phyloP scores from a whole-genome alignment of 2,329 filamentous ascomycete species.

The Uncinocarpus reesii region DNA sequence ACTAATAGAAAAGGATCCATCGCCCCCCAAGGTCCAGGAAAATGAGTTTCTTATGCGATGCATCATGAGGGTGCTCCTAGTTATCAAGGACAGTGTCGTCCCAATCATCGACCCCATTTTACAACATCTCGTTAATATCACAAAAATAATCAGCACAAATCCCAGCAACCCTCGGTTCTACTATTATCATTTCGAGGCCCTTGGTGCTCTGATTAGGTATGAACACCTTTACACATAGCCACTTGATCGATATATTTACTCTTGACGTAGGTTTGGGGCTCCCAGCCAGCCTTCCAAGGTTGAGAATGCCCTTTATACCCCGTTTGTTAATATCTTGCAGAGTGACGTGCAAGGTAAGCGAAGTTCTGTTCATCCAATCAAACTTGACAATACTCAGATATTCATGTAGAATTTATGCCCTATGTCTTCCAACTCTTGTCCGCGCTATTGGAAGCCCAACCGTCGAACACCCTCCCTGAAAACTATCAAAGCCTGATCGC shows the following conservation, averaged over 20 bases:
- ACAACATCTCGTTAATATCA: conserved; percentile 76
- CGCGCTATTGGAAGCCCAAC: conserved; percentile 77
- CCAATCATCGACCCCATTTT: conserved; percentile 69
- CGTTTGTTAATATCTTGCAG: conserved; percentile 69
- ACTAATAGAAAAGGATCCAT: conserved; percentile 73
- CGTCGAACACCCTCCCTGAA: conserved; percentile 62
- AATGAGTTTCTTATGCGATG: conserved; percentile 99
- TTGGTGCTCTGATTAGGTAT: conserved; percentile 73
- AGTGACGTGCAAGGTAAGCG: conserved; percentile 66
- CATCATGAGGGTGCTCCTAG: conserved; percentile 92
- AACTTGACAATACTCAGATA: conserved; percentile 19
- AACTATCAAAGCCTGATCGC: conserved; percentile 71
- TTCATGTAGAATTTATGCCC: conserved; percentile 67
- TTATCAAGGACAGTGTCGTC: conserved; percentile 72
- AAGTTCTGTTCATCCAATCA: conserved; percentile 18
- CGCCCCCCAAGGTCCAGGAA: conserved; percentile 89
- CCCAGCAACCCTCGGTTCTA: conserved; percentile 97
- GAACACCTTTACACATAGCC: neutral
- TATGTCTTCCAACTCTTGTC: conserved; percentile 95
- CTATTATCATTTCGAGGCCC: conserved; percentile 93
- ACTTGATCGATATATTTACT: conserved; percentile 12
- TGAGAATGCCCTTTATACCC: conserved; percentile 69
- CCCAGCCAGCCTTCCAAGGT: conserved; percentile 60
- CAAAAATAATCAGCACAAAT: conserved; percentile 82
- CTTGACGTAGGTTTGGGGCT: conserved; percentile 48